These are phyloP conservation scores for Apiosordaria backusii DNA, from an alignment of 495 filamentous ascomycete genomes.

Conservation along the genomic window DNA sequence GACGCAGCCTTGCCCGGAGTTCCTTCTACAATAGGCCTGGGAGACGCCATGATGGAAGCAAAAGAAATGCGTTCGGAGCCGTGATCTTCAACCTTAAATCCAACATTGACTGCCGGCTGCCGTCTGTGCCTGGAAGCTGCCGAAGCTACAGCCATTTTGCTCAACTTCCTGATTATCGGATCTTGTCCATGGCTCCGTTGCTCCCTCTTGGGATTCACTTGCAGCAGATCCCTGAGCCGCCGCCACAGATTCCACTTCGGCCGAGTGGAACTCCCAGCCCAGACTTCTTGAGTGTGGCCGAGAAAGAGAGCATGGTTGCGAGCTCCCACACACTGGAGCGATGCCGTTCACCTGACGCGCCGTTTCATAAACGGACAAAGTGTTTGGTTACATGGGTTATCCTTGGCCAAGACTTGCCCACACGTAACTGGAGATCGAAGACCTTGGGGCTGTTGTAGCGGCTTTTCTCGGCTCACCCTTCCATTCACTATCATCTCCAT, in stretches of 20 bases:
- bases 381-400: neutral
- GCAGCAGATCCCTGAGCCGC: constrained; percentile 13
- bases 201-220: constrained; percentile 7
- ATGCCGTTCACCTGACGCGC: neutral
- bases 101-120: neutral
- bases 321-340: neutral
- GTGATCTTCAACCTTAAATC: constrained; percentile 32
- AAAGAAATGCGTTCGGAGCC: constrained; percentile 19
- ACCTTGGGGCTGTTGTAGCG: neutral
- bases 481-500: neutral
- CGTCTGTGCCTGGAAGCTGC: constrained; percentile 20
- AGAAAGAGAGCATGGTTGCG: neutral
- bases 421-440: neutral
- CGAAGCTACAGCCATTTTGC: too few species aligned
- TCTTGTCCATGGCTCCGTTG: neutral
- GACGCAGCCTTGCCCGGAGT: constrained; percentile 26
- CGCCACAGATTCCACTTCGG: constrained; percentile 3
- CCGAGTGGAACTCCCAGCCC: constrained; percentile 8
- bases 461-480: constrained; percentile 5
- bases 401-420: neutral
- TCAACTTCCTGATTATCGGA: neutral
- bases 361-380: neutral
- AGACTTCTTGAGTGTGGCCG: neutral
- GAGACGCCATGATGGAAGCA: constrained; percentile 15
- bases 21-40: constrained; percentile 34